Evolutionary conservation across 306 rosid species (phyloP), one percentile per base, ranked within the genome.

Genomic region (Cicer judaicum): DNA sequence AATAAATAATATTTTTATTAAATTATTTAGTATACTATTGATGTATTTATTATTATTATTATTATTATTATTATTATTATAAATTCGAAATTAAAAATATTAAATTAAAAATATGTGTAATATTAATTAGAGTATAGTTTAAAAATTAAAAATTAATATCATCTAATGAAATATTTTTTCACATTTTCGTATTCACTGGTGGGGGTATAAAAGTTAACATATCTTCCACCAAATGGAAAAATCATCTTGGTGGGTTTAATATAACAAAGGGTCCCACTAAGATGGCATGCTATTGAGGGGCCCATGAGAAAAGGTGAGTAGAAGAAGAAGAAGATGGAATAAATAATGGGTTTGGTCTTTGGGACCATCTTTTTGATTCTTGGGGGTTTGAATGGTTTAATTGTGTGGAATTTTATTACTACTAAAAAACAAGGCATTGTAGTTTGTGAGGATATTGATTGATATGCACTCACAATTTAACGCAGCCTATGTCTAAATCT

Each of bases 221-320:
- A 76, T 79, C 84, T 75, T 60, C 87, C 74, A 79, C 81, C 76
- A 63, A 70, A 75, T 73, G 66, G 57, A 66, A 73, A 50, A 76
- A 79, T 77, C 24, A 68, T 15, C 18, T 60, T 73, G 85, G 73
- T 84, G 84, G 78, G 48, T 78, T 77, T 46, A 74, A 65, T 49
- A 18, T 52, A 49, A 52, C 39, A 56, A 7, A 24, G 88, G 93
- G 92, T n/a, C 87, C 94, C 89, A 83, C 76, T 7, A 38, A 61
- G 50, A 67, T 67, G 72, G 89, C 91, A 83, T 84, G 89, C 94
- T 76, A 64, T 78, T 81, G 85, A 80, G 87, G 83, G 85, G 72
- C 41, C 86, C 89, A 76, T 6, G 4, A 53, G 9, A 68, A 73
- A 75, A 73, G 84, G 68, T 65, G 60, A 49, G 52, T 39, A 16